A percentile compares a stretch with the other conserved stretches of the same genome.
Conservation (phyloP, 2,329 filamentous ascomycete species). For the Curvularia hawaiiensis region DNA sequence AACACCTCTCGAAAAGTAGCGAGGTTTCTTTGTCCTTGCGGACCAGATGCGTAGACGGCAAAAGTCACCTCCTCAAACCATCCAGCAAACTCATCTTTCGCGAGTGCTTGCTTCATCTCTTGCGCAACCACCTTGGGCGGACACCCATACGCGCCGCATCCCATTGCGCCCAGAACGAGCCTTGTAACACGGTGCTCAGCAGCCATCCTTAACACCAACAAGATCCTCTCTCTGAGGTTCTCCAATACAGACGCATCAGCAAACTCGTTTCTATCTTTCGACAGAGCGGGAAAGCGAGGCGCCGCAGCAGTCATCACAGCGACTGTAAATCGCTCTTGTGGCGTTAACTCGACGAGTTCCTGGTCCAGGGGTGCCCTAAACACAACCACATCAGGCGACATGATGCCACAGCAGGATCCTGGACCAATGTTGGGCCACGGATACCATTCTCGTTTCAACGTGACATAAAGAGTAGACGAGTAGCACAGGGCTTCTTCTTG, state of each 20-base stretch:
- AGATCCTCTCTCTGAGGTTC: slow-evolving; percentile 26
- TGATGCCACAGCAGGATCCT: slow-evolving; percentile 25
- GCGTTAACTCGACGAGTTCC: slow-evolving; percentile 21
- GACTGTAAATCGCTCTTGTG: slow-evolving; percentile 15
- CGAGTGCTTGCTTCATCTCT: slow-evolving; percentile 24
- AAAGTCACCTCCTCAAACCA: slow-evolving; percentile 29
- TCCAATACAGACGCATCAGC: slow-evolving; percentile 11
- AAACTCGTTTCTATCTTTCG: slow-evolving; percentile 14
- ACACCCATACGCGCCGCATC: slow-evolving; percentile 31
- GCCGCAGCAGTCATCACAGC: slow-evolving; percentile 30
- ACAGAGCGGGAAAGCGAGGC: slow-evolving; percentile 19
- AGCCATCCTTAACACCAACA: slow-evolving; percentile 26
- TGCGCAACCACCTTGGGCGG: slow-evolving; percentile 23
- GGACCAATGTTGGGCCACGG: slow-evolving; percentile 29
- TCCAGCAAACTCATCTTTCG: slow-evolving; percentile 24
- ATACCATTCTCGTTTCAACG: slow-evolving; percentile 30
- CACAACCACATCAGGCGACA: slow-evolving; percentile 28
- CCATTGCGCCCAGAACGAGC: slow-evolving; percentile 32
- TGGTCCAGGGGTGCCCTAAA: slow-evolving; percentile 28
- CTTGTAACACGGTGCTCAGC: slow-evolving; percentile 21
- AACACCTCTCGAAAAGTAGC: slow-evolving; percentile 6
- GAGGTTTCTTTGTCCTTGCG: slow-evolving; percentile 6
- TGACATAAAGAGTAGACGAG: slow-evolving; percentile 27
- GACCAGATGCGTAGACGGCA: slow-evolving; percentile 26
- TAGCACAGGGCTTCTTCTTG: slow-evolving; percentile 35